These are phyloP conservation scores for Didymella sp. DNA, from an alignment of 2,329 filamentous ascomycete species.

Conservation along the genomic window DNA sequence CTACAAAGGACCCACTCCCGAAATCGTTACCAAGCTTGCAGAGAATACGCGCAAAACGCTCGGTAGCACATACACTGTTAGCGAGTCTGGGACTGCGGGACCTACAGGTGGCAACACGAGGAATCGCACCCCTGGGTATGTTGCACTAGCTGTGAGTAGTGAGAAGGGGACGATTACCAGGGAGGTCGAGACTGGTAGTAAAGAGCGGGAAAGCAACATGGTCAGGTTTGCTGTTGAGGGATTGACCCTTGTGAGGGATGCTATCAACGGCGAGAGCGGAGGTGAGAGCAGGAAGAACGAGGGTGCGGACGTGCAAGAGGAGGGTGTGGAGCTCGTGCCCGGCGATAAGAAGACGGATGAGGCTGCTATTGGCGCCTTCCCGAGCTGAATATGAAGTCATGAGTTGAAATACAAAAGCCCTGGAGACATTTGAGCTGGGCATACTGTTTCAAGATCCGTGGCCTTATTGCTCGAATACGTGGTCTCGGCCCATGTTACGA, in stretches of 20 bases:
- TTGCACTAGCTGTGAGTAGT: slow-evolving; percentile 66
- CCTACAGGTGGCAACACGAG: slow-evolving; percentile 63
- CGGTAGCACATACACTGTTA: slow-evolving; percentile 63
- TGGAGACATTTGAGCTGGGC: neutral
- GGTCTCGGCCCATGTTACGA: too few species aligned
- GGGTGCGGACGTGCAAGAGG: slow-evolving; percentile 3
- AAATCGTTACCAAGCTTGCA: slow-evolving; percentile 64
- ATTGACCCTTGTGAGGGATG: slow-evolving; percentile 63
- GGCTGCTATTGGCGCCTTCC: slow-evolving; percentile 12
- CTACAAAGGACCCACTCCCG: slow-evolving; percentile 67
- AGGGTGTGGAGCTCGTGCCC: slow-evolving; percentile 11
- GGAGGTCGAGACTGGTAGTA: slow-evolving; percentile 64
- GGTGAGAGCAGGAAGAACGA: neutral
- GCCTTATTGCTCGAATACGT: neutral
- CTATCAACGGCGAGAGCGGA: slow-evolving; percentile 53
- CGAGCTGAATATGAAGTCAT: slow-evolving; percentile 7
- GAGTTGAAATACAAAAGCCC: neutral
- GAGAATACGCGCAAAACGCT: slow-evolving; percentile 63
- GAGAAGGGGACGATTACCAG: slow-evolving; percentile 60
- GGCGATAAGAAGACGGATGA: slow-evolving; percentile 5
- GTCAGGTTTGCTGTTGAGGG: slow-evolving; percentile 66
- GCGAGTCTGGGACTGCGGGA: slow-evolving; percentile 69
- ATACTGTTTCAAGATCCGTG: neutral
- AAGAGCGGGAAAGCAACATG: slow-evolving; percentile 67
- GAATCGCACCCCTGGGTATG: slow-evolving; percentile 68